Evolutionary conservation across 768 basidiomycete species (phyloP).

Genomic region (Thelephora ganbajun): DNA sequence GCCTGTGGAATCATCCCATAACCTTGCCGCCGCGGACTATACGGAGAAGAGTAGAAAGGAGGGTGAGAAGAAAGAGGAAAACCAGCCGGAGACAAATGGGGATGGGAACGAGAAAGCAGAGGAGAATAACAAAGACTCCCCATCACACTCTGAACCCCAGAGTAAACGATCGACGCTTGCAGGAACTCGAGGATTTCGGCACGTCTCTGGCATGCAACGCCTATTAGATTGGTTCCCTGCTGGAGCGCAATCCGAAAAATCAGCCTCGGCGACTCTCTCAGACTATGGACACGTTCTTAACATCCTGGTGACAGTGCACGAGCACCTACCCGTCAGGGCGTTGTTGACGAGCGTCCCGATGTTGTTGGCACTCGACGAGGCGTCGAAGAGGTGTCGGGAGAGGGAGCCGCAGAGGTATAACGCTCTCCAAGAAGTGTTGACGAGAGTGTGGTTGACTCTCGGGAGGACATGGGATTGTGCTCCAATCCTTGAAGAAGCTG

Average conservation of each 20-base stretch:
- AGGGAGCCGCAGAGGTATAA: conserved; percentile 29
- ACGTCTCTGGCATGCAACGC: conserved; percentile 38
- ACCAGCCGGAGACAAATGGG: conserved; percentile 10
- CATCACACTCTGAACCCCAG: conserved; percentile 18
- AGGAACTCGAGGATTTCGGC: conserved; percentile 35
- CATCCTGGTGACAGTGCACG: conserved; percentile 52
- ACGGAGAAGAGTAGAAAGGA: neutral
- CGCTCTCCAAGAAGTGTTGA: conserved; percentile 49
- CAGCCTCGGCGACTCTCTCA: conserved; percentile 41
- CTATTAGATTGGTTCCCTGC: conserved; percentile 35
- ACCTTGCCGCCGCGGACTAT: neutral
- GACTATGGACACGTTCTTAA: conserved; percentile 66
- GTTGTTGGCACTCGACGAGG: conserved; percentile 59
- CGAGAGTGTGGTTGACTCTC: conserved; percentile 51
- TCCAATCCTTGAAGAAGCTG: conserved; percentile 37
- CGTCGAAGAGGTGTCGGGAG: conserved; percentile 14
- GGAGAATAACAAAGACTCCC: conserved; percentile 13
- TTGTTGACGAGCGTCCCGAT: conserved; percentile 74
- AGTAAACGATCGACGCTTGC: conserved; percentile 33
- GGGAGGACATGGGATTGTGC: conserved; percentile 57
- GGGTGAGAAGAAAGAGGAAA: neutral
- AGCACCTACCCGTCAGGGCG: conserved; percentile 61
- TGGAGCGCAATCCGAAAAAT: conserved; percentile 25
- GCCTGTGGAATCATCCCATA: conserved; percentile 5
- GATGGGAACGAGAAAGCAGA: neutral